A percentile compares a stretch with the other conserved stretches of the same genome.
These are phyloP conservation scores for Cylindrodendrum hubeiense DNA, from an alignment of 2,329 filamentous ascomycete species.

Conservation along the genomic window DNA sequence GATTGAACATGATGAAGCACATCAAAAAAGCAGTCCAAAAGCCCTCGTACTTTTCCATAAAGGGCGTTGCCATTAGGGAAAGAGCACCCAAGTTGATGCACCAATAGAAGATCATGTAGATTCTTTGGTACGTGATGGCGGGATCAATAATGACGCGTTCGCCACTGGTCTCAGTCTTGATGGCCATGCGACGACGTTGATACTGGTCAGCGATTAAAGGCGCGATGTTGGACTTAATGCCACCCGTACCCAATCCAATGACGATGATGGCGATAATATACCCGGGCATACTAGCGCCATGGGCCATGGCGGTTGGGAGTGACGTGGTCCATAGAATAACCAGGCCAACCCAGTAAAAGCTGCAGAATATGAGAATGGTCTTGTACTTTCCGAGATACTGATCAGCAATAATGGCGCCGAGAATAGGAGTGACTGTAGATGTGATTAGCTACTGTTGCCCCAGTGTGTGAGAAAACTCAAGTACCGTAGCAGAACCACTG, in stretches of 20 bases:
- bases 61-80: slow-evolving; percentile 74
- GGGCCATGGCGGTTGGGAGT: slow-evolving; percentile 51
- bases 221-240: slow-evolving; percentile 75
- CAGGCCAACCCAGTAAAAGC: slow-evolving; percentile 70
- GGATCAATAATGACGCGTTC: slow-evolving; percentile 76
- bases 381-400: slow-evolving; percentile 72
- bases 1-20: slow-evolving; percentile 71
- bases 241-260: slow-evolving; percentile 75
- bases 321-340: slow-evolving; percentile 66
- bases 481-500: slow-evolving; percentile 62
- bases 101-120: slow-evolving; percentile 82
- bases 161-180: slow-evolving; percentile 61
- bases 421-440: slow-evolving; percentile 51
- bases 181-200: slow-evolving; percentile 62
- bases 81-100: slow-evolving; percentile 82
- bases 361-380: slow-evolving; percentile 69
- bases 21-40: slow-evolving; percentile 75
- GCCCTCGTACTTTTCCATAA: slow-evolving; percentile 74
- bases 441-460: too few species aligned
- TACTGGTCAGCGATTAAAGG: slow-evolving; percentile 76
- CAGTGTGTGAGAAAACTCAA: too few species aligned
- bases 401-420: slow-evolving; percentile 68
- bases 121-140: slow-evolving; percentile 73
- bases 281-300: slow-evolving; percentile 59
- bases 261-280: slow-evolving; percentile 69